Base-by-base conservation (phyloP, 805 yeast genomes). In the Dipodascus geniculatus region DNA sequence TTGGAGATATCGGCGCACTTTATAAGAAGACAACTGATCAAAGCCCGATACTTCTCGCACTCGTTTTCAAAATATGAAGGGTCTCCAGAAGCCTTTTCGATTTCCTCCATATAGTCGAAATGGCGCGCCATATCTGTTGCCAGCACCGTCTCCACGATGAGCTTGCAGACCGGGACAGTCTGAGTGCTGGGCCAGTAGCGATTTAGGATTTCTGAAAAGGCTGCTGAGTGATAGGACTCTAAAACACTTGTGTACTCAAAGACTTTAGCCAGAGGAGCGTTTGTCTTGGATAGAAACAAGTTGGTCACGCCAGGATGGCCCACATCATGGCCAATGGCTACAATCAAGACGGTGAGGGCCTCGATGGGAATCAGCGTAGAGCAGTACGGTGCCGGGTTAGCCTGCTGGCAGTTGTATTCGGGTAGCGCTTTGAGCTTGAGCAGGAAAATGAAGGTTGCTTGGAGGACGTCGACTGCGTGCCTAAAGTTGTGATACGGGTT, bases 301-400 rank as follows among this genome's bases (percentile, higher is more conserved):
- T 88, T 87, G 16, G 95, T 88, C n/a, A 89, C 80, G 1, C 98
- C 99, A 0, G 98, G 98, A 68, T 93, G 99, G 23, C 96, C 96
- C 35, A 87, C 81, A 67, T 93, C 99, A 70, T 93, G 99, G 52
- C 98, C 98, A 47, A 90, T 70, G 1, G 96, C 93, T 0, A 96
- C 86, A 11, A 90, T 71, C 35, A 87, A 74, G 23, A 88, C 68
- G 1, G 85, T 78, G 49, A 85, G 69, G 1, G 76, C 73, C 59
- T 83, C 83, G 31, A 65, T 60, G 54, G 69, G 74, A 19, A 63
- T 51, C 42, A 68, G 44, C 4, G 17, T 38, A n/a, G 11, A n/a
- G 19, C 44, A 14, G 8, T 38, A 6, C 19, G 44, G 11, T 9
- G 11, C 4, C 20, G 44, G 14, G 17, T 16, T 17, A 31, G 23